A percentile compares a stretch with the other conserved stretches of the same genome.
phyloP scores from a whole-genome alignment of 106 monocot species.

The Vanilla planifolia region DNA sequence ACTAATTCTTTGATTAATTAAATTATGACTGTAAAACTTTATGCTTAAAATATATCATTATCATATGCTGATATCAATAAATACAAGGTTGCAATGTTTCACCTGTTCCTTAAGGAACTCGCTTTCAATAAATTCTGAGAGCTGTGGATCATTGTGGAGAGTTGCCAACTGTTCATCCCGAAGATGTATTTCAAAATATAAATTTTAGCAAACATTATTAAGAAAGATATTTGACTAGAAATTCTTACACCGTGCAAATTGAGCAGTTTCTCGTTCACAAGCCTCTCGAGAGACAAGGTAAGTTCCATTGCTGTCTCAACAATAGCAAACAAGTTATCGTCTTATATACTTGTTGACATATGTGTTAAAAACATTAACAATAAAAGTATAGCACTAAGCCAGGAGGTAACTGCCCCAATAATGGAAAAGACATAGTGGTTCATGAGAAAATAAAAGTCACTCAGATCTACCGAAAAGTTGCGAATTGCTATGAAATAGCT shows the following conservation, averaged over 20 bases:
- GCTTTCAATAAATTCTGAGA: slow-evolving; percentile 67
- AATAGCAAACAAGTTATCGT: too few relatives aligned
- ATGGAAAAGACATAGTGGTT: too few relatives aligned
- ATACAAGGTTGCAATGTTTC: background rate
- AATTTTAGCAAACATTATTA: background rate
- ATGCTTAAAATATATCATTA: too few relatives aligned
- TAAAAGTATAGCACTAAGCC: background rate
- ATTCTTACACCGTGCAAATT: slow-evolving; percentile 52
- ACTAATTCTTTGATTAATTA: too few relatives aligned
- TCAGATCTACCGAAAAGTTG: too few relatives aligned
- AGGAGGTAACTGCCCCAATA: background rate
- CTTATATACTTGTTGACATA: too few relatives aligned
- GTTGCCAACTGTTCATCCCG: slow-evolving; percentile 37
- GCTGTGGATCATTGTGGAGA: slow-evolving; percentile 49
- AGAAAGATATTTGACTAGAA: background rate
- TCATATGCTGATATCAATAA: background rate
- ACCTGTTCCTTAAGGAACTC: slow-evolving; percentile 93
- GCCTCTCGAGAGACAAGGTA: slow-evolving; percentile 76
- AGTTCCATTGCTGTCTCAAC: slow-evolving; percentile 84
- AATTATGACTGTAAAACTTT: too few relatives aligned
- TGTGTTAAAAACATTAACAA: background rate
- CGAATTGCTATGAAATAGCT: too few relatives aligned
- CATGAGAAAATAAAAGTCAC: too few relatives aligned
- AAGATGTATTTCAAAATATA: background rate
- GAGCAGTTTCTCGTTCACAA: slow-evolving; percentile 87